phyloP scores from a whole-genome alignment of 306 rosid genomes.

The Boehmeria nivea region DNA sequence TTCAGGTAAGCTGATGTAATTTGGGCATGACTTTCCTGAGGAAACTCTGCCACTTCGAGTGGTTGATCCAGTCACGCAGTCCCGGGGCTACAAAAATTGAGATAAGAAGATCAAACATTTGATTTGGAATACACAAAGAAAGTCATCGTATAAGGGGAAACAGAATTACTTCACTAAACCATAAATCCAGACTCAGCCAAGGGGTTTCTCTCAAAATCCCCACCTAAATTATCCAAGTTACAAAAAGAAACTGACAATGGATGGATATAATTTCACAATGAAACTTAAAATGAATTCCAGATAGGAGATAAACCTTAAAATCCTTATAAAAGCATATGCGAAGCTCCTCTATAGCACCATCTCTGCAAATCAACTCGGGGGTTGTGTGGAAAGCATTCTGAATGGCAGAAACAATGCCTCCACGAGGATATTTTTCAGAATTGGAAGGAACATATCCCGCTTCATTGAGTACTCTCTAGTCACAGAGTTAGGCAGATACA shows the following conservation, averaged over 20 bases:
- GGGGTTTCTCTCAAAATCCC: background rate
- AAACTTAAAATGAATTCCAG: slow-evolving; percentile 5
- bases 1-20: slow-evolving; percentile 66
- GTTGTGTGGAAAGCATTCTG: slow-evolving; percentile 81
- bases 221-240: background rate
- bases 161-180: slow-evolving; percentile 3
- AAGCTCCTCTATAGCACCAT: slow-evolving; percentile 68
- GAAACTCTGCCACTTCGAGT: slow-evolving; percentile 34
- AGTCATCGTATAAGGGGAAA: background rate
- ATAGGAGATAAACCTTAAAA: slow-evolving; percentile 51
- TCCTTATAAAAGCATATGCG: slow-evolving; percentile 82
- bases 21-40: slow-evolving; percentile 62
- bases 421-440: slow-evolving; percentile 82
- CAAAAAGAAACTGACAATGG: background rate
- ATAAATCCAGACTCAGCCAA: background rate
- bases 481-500: slow-evolving; percentile 9
- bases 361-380: slow-evolving; percentile 59
- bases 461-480: slow-evolving; percentile 64
- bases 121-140: slow-evolving; percentile 1
- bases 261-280: slow-evolving; percentile 5
- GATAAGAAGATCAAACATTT: background rate
- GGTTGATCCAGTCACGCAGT: slow-evolving; percentile 46
- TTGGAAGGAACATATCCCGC: slow-evolving; percentile 88
- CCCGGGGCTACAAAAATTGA: slow-evolving; percentile 61
- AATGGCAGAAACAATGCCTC: slow-evolving; percentile 84